Evolutionary conservation across 2,329 filamentous ascomycete species (phyloP).

Genomic region (Proliferodiscus dingleyae): DNA sequence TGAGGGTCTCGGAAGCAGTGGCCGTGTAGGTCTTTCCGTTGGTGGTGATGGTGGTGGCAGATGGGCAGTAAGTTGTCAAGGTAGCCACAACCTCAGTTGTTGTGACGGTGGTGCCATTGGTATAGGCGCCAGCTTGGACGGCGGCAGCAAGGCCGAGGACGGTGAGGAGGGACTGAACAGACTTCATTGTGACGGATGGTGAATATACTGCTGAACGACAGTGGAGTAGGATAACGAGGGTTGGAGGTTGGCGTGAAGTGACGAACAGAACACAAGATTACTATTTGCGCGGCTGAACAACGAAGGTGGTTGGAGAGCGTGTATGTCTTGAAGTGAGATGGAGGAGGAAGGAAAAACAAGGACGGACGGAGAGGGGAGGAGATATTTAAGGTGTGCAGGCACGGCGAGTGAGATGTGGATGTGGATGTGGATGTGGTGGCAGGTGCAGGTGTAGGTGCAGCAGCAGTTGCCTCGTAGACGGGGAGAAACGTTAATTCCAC

Average conservation of each 20-base stretch:
- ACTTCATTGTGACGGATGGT: conserved; percentile 8
- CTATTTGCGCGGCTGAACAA: no score
- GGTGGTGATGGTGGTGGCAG: conserved; percentile 46
- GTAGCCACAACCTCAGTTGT: conserved; percentile 34
- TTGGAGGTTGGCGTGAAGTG: background rate
- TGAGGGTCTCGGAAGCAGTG: conserved; percentile 40
- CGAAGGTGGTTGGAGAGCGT: no score
- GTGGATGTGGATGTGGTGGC: no score
- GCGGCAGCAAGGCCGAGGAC: conserved; percentile 29
- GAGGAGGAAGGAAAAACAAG: no score
- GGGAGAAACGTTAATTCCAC: no score
- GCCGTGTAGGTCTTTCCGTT: conserved; percentile 45
- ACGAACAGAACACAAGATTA: no score
- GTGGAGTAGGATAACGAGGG: conserved; percentile 9
- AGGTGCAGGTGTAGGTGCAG: background rate
- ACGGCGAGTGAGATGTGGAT: no score
- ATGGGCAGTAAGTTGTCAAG: conserved; percentile 46
- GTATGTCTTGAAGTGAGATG: no score
- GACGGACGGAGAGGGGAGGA: no score
- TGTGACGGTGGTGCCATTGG: conserved; percentile 34
- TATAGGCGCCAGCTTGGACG: conserved; percentile 8
- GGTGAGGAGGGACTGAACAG: conserved; percentile 25
- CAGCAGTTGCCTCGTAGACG: no score
- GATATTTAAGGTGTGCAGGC: no score
- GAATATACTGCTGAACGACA: conserved; percentile 5